Conservation (phyloP, 257 asterid genomes). For the Verbascum thapsus region DNA sequence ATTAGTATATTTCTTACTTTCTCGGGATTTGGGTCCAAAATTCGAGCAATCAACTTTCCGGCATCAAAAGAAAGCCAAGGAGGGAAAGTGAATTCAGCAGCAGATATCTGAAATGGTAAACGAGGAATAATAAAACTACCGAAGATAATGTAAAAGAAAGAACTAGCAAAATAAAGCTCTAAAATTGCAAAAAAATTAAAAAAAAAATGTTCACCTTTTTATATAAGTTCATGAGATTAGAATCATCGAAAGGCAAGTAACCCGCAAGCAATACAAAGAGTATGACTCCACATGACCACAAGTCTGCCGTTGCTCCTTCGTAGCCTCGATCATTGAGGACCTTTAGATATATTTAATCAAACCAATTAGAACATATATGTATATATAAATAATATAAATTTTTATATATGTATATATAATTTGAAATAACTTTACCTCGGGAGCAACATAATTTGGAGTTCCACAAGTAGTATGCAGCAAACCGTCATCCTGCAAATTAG, state of each 20-base stretch:
- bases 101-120: conserved; percentile 57
- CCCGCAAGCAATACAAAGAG: conserved; percentile 95
- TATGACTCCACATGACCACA: conserved; percentile 98
- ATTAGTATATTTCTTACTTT: conserved; percentile 48
- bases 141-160: conserved; percentile 8
- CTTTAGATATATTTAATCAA: conserved; percentile 35
- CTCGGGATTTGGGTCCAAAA: conserved; percentile 79
- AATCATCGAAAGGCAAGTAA: conserved; percentile 94
- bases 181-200: conserved; percentile 6
- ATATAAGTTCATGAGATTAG: conserved; percentile 76
- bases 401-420: not conserved
- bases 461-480: conserved; percentile 96
- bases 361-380: not conserved
- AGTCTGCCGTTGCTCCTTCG: conserved; percentile 84
- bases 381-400: too few species aligned
- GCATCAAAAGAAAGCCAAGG: conserved; percentile 94
- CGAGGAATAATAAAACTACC: conserved; percentile 25
- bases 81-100: conserved; percentile 91
- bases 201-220: conserved; percentile 76
- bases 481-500: conserved; percentile 81
- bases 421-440: conserved; percentile 66
- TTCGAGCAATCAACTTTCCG: conserved; percentile 74
- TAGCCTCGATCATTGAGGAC: conserved; percentile 86
- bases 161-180: not conserved
- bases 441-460: conserved; percentile 97